Evolutionary conservation across 2,329 filamentous ascomycete genomes (phyloP).

Genomic region (Sphaerulina musiva): DNA sequence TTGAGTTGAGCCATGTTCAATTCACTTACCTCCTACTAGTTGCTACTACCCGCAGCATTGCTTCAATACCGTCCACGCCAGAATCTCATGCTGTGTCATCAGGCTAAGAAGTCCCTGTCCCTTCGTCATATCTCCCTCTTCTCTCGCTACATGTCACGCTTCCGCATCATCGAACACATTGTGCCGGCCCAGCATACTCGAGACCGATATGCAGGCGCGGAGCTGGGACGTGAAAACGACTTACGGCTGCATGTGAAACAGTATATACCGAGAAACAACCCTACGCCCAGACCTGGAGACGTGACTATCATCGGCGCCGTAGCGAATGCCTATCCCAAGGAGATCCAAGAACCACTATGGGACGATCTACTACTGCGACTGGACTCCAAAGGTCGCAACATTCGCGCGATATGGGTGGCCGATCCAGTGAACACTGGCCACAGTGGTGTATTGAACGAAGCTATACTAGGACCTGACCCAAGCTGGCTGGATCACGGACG

Average conservation of each 20-base stretch:
- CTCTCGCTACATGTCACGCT: slow-evolving; percentile 1
- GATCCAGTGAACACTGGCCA: slow-evolving; percentile 79
- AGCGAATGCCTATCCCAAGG: slow-evolving; percentile 88
- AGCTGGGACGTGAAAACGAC: slow-evolving; percentile 10
- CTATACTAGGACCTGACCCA: slow-evolving; percentile 72
- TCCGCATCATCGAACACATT: slow-evolving; percentile 15
- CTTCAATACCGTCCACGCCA: too few species aligned
- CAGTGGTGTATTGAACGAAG: slow-evolving; percentile 70
- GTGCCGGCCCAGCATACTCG: slow-evolving; percentile 17
- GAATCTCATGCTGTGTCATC: neutral
- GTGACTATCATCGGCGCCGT: slow-evolving; percentile 79
- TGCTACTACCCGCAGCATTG: too few species aligned
- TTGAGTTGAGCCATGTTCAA: too few species aligned
- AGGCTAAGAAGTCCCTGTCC: neutral
- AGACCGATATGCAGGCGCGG: slow-evolving; percentile 10
- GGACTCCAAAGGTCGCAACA: slow-evolving; percentile 55
- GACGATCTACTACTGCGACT: slow-evolving; percentile 78
- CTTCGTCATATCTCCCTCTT: neutral
- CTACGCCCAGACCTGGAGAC: slow-evolving; percentile 63
- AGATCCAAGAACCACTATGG: slow-evolving; percentile 31
- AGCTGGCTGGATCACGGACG: slow-evolving; percentile 77
- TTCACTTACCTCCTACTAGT: too few species aligned
- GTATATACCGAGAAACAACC: slow-evolving; percentile 54
- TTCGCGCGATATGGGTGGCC: slow-evolving; percentile 80
- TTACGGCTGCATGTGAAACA: slow-evolving; percentile 53